These are phyloP conservation scores for Triticum dicoccoides DNA, from an alignment of 176 grass and related monocot genomes.

Conservation along the genomic window DNA sequence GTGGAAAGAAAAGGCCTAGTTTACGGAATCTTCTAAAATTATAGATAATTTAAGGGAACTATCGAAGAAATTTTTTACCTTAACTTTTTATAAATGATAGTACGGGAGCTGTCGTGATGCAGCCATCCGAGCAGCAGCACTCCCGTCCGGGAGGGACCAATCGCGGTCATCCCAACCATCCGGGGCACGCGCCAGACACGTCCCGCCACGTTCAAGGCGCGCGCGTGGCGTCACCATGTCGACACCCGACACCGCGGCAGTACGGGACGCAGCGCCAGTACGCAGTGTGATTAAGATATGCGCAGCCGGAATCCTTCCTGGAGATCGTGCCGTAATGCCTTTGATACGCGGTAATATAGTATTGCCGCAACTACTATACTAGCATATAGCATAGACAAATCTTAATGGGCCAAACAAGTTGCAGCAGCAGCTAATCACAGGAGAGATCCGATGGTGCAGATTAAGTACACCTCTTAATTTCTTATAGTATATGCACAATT, in stretches of 20 bases:
- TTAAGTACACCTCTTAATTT: too few species aligned
- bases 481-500: not conserved
- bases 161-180: not conserved
- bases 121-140: too few species aligned
- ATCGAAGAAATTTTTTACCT: too few species aligned
- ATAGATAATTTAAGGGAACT: too few species aligned
- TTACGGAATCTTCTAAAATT: too few species aligned
- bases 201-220: not conserved
- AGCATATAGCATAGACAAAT: not conserved
- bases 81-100: too few species aligned
- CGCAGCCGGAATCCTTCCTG: not conserved
- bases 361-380: not conserved
- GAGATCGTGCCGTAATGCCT: constrained; percentile 26
- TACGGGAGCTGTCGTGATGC: too few species aligned
- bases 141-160: not conserved
- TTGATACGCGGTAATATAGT: not conserved
- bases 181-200: constrained; percentile 5
- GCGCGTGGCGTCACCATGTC: constrained; percentile 9
- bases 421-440: too few species aligned
- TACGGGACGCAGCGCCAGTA: not conserved
- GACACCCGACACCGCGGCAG: not conserved
- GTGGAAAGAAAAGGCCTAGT: too few species aligned
- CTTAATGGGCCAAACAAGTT: not conserved
- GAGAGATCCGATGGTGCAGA: too few species aligned
- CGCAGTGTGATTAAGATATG: not conserved